These are phyloP conservation scores for Trichoderma pleuroti DNA, from an alignment of 2,329 filamentous ascomycete genomes.

Conservation along the genomic window DNA sequence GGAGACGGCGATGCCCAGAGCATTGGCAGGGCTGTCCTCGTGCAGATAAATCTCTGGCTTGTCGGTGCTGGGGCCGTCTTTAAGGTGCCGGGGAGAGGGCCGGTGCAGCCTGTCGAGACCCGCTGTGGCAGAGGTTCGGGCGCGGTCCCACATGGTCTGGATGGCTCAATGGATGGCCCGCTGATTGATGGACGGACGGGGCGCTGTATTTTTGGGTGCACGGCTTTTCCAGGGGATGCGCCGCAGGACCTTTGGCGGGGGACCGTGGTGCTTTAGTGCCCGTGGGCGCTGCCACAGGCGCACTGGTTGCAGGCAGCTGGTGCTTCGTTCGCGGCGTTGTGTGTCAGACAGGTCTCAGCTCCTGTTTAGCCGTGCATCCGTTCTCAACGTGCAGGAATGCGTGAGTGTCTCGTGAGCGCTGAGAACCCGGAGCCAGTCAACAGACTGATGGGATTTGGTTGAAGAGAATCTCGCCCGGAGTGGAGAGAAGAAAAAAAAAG, in stretches of 20 bases:
- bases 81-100: background rate
- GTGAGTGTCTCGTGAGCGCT: background rate
- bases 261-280: background rate
- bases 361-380: background rate
- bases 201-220: conserved; percentile 1
- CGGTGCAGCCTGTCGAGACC: conserved; percentile 13
- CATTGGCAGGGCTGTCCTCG: conserved; percentile 28
- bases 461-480: no score
- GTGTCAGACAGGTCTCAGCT: conserved; percentile 13
- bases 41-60: background rate
- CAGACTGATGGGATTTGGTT: no score
- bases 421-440: background rate
- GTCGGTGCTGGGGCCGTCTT: background rate
- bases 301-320: background rate
- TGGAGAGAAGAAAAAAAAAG: background rate
- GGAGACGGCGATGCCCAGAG: conserved; percentile 22
- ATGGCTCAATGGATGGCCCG: background rate
- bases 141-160: conserved; percentile 8
- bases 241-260: background rate
- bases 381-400: background rate
- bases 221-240: background rate
- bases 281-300: background rate
- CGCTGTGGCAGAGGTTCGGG: conserved; percentile 16
- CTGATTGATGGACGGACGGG: background rate
- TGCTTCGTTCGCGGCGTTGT: background rate